Conservation (phyloP, 78 protist species). For the Bigelowiella natans region DNA sequence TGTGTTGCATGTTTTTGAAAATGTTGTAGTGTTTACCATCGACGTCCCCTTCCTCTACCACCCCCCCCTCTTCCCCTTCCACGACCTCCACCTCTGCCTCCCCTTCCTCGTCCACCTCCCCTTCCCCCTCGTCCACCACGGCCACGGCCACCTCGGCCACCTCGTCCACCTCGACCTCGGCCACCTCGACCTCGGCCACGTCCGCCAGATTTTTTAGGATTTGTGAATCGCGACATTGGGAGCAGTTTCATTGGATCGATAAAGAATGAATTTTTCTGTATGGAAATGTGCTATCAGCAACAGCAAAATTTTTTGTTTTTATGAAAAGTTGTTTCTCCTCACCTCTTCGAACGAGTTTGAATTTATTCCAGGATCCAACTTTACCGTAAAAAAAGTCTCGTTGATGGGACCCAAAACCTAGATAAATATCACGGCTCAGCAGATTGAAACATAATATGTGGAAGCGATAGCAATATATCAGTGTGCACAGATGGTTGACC, state of each 20-base stretch:
- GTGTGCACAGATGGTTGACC: conserved; percentile 26
- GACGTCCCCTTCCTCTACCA: neutral
- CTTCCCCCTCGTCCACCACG: neutral
- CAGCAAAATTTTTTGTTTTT: no score
- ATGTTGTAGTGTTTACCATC: no score
- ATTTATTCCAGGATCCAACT: neutral
- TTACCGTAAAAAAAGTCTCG: conserved; percentile 26
- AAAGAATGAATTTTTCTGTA: conserved; percentile 17
- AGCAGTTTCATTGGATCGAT: conserved; percentile 40
- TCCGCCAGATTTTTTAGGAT: neutral
- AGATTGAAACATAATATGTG: no score
- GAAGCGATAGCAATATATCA: conserved; percentile 25
- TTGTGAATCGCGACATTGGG: conserved; percentile 36
- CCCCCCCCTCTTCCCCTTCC: neutral
- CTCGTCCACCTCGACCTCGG: neutral
- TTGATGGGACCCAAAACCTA: conserved; percentile 23
- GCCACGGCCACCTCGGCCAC: neutral
- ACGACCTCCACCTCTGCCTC: neutral
- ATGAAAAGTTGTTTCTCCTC: no score
- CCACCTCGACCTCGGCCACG: neutral
- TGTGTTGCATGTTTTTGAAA: no score
- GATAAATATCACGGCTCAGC: no score
- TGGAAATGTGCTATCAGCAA: no score
- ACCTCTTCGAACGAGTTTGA: neutral
- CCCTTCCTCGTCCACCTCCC: neutral